Conservation (phyloP, 1,284 basidiomycete genomes). For the Lentinula novae-zelandiae region DNA sequence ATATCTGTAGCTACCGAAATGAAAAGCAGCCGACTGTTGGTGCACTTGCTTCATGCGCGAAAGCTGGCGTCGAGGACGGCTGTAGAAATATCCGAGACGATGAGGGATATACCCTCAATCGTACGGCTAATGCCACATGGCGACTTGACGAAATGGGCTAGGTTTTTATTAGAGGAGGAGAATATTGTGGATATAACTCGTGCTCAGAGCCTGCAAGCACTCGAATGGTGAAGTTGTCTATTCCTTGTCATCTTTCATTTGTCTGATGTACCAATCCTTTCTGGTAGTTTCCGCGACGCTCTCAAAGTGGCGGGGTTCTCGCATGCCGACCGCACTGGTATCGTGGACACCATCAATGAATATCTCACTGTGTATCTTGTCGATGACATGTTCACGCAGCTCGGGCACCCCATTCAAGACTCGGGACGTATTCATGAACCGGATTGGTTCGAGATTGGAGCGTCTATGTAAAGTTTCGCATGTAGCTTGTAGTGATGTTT, state of each 20-base stretch:
- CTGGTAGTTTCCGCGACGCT: slow-evolving; percentile 4
- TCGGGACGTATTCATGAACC: neutral
- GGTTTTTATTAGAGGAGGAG: slow-evolving; percentile 1
- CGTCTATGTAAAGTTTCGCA: neutral
- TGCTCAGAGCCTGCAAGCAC: neutral
- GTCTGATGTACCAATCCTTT: neutral
- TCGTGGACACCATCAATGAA: slow-evolving; percentile 3
- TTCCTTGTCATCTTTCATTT: neutral
- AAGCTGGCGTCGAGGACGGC: neutral
- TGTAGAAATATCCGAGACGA: slow-evolving; percentile 1
- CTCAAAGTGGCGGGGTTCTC: slow-evolving; percentile 4
- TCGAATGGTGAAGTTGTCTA: neutral
- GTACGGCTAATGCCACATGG: neutral
- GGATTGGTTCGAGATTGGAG: neutral
- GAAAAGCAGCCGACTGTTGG: neutral
- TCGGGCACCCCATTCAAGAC: neutral
- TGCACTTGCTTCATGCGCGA: neutral
- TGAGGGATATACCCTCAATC: neutral
- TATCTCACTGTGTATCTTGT: neutral
- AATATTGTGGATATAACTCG: neutral
- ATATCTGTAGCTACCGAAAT: neutral
- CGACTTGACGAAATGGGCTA: neutral
- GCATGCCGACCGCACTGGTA: slow-evolving; percentile 1
- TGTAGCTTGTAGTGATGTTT: no score
- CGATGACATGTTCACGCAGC: neutral